Conservation (phyloP, 2,329 filamentous ascomycete species). For the Phaeoacremonium minimum region DNA sequence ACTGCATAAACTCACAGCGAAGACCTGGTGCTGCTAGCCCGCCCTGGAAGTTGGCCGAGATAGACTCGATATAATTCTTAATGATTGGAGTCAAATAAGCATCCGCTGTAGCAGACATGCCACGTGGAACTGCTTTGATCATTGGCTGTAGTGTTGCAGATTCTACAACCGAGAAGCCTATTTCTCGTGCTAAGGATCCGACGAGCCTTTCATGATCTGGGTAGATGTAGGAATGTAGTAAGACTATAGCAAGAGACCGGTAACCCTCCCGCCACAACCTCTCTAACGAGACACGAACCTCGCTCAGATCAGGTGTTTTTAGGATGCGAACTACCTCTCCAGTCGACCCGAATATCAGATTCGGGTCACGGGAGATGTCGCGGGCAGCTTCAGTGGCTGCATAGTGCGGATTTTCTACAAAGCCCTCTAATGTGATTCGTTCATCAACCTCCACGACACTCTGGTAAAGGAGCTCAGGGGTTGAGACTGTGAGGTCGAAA, state of each 20-base stretch:
- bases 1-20: constrained; percentile 71
- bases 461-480: constrained; percentile 66
- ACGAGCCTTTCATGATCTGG: constrained; percentile 47
- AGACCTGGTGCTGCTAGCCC: too few relatives aligned
- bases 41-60: constrained; percentile 60
- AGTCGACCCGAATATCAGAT: constrained; percentile 60
- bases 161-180: constrained; percentile 66
- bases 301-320: constrained; percentile 48
- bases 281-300: constrained; percentile 53
- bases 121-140: constrained; percentile 69
- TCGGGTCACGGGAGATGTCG: constrained; percentile 6
- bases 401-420: constrained; percentile 63
- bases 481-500: constrained; percentile 66
- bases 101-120: constrained; percentile 65
- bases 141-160: constrained; percentile 68
- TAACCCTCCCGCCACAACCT: constrained; percentile 59
- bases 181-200: constrained; percentile 58
- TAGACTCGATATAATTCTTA: constrained; percentile 69
- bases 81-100: constrained; percentile 69
- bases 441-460: constrained; percentile 71
- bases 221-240: constrained; percentile 12
- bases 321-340: constrained; percentile 67
- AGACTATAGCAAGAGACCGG: constrained; percentile 28
- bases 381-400: constrained; percentile 35
- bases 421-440: constrained; percentile 69